Evolutionary conservation across 768 basidiomycete species (phyloP).

Genomic region (Saitozyma sp.): DNA sequence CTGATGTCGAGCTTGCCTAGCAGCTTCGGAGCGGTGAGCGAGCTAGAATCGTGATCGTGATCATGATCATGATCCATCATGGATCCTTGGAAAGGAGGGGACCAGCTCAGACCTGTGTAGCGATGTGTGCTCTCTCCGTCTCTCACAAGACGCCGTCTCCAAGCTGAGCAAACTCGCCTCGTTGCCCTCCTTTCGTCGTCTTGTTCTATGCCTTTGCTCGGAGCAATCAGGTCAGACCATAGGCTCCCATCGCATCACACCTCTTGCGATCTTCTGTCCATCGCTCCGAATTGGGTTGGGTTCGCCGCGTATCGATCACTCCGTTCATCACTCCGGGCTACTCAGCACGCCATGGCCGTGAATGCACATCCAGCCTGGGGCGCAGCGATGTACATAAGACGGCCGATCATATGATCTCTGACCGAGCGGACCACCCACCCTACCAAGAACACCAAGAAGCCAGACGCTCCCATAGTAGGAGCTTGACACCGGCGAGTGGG

Average conservation of each 20-base stretch:
- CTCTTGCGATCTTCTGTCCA: not conserved
- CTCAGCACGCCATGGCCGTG: not conserved
- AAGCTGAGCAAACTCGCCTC: too few relatives aligned
- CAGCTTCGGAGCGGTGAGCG: too few relatives aligned
- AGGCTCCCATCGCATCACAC: not conserved
- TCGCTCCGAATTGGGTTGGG: not conserved
- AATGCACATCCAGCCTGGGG: not conserved
- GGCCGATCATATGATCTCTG: not conserved
- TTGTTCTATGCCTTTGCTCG: not conserved
- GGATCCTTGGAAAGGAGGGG: too few relatives aligned
- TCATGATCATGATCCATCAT: too few relatives aligned
- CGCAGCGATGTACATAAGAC: not conserved
- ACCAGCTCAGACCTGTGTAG: too few relatives aligned
- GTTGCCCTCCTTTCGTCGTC: too few relatives aligned
- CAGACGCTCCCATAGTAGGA: not conserved
- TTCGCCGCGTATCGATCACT: too few relatives aligned
- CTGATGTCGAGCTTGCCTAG: too few relatives aligned
- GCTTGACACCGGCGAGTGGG: too few relatives aligned
- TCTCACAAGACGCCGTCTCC: too few relatives aligned
- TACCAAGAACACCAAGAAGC: not conserved
- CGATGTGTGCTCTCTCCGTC: too few relatives aligned
- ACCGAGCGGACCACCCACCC: not conserved
- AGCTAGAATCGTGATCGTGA: too few relatives aligned
- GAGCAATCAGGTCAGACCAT: not conserved
- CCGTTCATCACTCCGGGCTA: not conserved